Evolutionary conservation across 2,329 filamentous ascomycete genomes (phyloP).

Genomic region (Pseudopithomyces maydicus): DNA sequence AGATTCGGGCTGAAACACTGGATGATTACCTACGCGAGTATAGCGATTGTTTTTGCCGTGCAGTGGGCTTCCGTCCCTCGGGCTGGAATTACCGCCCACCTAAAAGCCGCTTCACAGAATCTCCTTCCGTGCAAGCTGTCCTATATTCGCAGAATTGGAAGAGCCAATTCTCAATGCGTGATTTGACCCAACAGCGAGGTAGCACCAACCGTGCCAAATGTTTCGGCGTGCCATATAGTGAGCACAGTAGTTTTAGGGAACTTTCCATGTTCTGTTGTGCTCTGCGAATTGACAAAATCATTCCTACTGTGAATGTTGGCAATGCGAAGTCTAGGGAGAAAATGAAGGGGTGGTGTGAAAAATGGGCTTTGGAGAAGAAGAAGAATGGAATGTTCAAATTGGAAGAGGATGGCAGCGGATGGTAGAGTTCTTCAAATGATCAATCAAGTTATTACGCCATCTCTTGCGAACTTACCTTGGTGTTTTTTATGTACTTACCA

Average conservation of each 20-base stretch:
- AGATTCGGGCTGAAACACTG: constrained; percentile 88
- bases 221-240: constrained; percentile 93
- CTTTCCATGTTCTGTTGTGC: constrained; percentile 91
- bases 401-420: constrained; percentile 18
- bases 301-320: constrained; percentile 91
- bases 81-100: constrained; percentile 92
- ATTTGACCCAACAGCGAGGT: constrained; percentile 81
- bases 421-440: not conserved
- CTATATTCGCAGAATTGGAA: constrained; percentile 75
- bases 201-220: constrained; percentile 82
- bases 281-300: constrained; percentile 82
- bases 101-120: constrained; percentile 64
- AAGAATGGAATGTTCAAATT: constrained; percentile 63
- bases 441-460: too few relatives aligned
- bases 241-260: constrained; percentile 94
- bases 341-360: constrained; percentile 70
- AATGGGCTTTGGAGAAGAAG: constrained; percentile 66
- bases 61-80: constrained; percentile 89
- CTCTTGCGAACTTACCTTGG: not conserved
- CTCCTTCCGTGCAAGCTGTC: constrained; percentile 67
- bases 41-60: constrained; percentile 79
- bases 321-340: constrained; percentile 65
- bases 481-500: too few relatives aligned
- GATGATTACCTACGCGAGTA: constrained; percentile 84
- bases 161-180: constrained; percentile 70